These are phyloP conservation scores for Ascoidea rubescens DNA, from an alignment of 805 yeast species.

Conservation along the genomic window DNA sequence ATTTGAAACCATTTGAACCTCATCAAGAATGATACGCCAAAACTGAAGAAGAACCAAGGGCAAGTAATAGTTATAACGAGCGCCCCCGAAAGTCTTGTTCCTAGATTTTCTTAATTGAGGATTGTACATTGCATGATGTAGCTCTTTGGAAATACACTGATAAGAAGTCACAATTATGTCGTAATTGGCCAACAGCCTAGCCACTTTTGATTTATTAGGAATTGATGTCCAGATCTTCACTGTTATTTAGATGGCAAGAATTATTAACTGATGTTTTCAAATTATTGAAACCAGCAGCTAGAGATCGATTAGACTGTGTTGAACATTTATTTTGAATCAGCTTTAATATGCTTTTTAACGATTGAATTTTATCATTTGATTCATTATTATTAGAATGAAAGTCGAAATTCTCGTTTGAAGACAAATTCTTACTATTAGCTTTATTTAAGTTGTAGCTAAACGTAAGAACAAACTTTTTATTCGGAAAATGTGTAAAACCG, in stretches of 20 bases:
- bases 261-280: neutral
- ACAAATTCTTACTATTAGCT: neutral
- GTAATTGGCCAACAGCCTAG: constrained; percentile 38
- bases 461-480: neutral
- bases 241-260: neutral
- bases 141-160: constrained; percentile 52
- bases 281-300: neutral
- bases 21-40: constrained; percentile 85
- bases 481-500: neutral
- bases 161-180: constrained; percentile 82
- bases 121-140: constrained; percentile 66
- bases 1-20: constrained; percentile 82
- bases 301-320: neutral
- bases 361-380: neutral
- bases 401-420: neutral
- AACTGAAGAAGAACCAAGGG: constrained; percentile 75
- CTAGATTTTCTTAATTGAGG: constrained; percentile 27
- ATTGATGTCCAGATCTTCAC: constrained; percentile 1
- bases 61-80: constrained; percentile 48
- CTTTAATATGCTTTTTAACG: neutral
- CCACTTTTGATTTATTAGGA: constrained; percentile 17
- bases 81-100: constrained; percentile 14
- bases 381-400: neutral
- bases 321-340: neutral
- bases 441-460: constrained; percentile 2